Conservation (phyloP, 441 rosid species). For the Manihot esculenta region DNA sequence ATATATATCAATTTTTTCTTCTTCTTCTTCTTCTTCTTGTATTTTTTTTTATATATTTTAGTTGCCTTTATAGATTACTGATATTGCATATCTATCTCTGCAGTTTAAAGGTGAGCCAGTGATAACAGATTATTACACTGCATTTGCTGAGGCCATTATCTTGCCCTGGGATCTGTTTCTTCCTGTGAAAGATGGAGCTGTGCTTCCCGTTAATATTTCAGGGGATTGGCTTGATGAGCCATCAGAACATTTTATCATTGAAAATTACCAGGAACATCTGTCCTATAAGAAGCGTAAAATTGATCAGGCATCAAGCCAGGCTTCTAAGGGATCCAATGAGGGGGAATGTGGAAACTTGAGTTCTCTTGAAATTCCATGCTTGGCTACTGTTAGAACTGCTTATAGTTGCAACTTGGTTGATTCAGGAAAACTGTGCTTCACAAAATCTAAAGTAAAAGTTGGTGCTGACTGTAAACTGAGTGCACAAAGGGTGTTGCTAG, state of each 20-base stretch:
- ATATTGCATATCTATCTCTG: constrained; percentile 19
- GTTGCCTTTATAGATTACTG: constrained; percentile 5
- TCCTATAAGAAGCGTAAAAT: constrained; percentile 56
- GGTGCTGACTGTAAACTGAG: constrained; percentile 29
- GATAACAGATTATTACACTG: constrained; percentile 35
- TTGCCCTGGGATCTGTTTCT: constrained; percentile 78
- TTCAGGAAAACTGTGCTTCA: constrained; percentile 45
- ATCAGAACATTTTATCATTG: constrained; percentile 6
- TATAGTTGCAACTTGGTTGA: constrained; percentile 27
- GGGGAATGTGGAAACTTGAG: constrained; percentile 29
- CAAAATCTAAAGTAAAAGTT: constrained; percentile 32
- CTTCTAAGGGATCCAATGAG: constrained; percentile 19
- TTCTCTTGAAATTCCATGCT: constrained; percentile 50
- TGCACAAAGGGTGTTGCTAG: constrained; percentile 58
- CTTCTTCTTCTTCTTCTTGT: neutral
- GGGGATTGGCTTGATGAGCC: constrained; percentile 18
- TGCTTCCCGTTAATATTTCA: constrained; percentile 26
- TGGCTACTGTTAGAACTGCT: constrained; percentile 46
- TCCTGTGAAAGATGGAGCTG: constrained; percentile 42
- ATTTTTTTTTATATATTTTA: too few species aligned
- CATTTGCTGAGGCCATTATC: constrained; percentile 66
- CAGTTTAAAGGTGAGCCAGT: constrained; percentile 50
- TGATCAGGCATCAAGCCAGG: constrained; percentile 26
- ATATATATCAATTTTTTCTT: neutral
- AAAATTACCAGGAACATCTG: constrained; percentile 31